These are phyloP conservation scores for Pseudozyma tsukubaensis DNA, from an alignment of 1,284 basidiomycete species.

Conservation along the genomic window DNA sequence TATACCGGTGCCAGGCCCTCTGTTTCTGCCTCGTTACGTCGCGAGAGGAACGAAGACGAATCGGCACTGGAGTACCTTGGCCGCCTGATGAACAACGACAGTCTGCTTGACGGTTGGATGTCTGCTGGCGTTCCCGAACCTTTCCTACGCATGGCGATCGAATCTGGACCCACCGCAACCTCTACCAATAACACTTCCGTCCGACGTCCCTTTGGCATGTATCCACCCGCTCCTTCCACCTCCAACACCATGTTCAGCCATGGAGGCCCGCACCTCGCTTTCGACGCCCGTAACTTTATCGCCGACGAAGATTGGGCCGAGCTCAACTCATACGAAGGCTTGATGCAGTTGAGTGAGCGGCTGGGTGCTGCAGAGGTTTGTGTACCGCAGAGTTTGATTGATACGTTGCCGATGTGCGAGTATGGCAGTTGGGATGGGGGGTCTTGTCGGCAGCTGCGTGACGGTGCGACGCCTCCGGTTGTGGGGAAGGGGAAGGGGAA, in stretches of 20 bases:
- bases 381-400: constrained; percentile 37
- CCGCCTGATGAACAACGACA: constrained; percentile 42
- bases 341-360: constrained; percentile 32
- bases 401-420: constrained; percentile 38
- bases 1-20: background rate
- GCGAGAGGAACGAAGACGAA: constrained; percentile 24
- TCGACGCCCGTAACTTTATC: constrained; percentile 45
- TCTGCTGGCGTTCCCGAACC: constrained; percentile 19
- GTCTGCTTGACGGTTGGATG: constrained; percentile 38
- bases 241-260: constrained; percentile 11
- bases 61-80: constrained; percentile 43
- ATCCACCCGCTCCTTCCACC: constrained; percentile 20
- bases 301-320: constrained; percentile 46
- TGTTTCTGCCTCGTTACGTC: constrained; percentile 2
- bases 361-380: constrained; percentile 27
- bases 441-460: constrained; percentile 16
- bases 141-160: constrained; percentile 36
- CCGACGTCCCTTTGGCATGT: constrained; percentile 5
- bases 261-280: constrained; percentile 6
- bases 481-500: constrained; percentile 39
- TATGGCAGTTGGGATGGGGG: constrained; percentile 43
- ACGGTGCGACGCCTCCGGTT: constrained; percentile 10
- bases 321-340: constrained; percentile 40
- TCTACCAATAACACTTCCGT: background rate
- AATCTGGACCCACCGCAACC: constrained; percentile 8